These are phyloP conservation scores for Podosphaera aphanis DNA, from an alignment of 2,329 filamentous ascomycete species.

Conservation along the genomic window DNA sequence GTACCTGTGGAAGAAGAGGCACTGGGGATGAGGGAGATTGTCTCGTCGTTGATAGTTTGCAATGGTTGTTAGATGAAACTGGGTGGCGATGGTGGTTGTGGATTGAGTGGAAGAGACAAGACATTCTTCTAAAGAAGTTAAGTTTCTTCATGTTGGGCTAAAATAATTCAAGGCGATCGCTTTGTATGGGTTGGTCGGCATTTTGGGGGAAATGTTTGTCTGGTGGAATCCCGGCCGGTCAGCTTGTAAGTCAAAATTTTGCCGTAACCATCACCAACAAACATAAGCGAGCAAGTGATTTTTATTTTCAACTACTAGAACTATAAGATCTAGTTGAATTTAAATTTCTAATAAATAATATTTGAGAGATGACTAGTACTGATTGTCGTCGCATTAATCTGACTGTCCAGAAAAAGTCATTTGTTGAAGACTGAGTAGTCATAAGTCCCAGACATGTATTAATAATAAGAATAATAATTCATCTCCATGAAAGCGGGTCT, in stretches of 20 bases:
- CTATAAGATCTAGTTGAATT: too few species aligned
- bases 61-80: not conserved
- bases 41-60: not conserved
- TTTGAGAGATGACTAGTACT: too few species aligned
- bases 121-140: not conserved
- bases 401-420: too few species aligned
- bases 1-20: not conserved
- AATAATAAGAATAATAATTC: too few species aligned
- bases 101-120: not conserved
- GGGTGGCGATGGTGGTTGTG: not conserved
- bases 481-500: not conserved
- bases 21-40: not conserved
- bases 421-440: too few species aligned
- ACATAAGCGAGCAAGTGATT: not conserved
- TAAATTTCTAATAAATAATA: too few species aligned
- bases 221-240: not conserved
- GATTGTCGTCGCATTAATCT: too few species aligned
- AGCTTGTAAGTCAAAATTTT: not conserved
- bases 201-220: slow-evolving; percentile 1
- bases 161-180: slow-evolving; percentile 2
- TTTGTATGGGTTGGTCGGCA: slow-evolving; percentile 1
- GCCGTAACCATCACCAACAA: not conserved
- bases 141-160: slow-evolving; percentile 2
- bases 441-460: too few species aligned
- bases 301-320: not conserved